Conservation (phyloP, 2,329 filamentous ascomycete genomes). For the Penicillium rolfsii region DNA sequence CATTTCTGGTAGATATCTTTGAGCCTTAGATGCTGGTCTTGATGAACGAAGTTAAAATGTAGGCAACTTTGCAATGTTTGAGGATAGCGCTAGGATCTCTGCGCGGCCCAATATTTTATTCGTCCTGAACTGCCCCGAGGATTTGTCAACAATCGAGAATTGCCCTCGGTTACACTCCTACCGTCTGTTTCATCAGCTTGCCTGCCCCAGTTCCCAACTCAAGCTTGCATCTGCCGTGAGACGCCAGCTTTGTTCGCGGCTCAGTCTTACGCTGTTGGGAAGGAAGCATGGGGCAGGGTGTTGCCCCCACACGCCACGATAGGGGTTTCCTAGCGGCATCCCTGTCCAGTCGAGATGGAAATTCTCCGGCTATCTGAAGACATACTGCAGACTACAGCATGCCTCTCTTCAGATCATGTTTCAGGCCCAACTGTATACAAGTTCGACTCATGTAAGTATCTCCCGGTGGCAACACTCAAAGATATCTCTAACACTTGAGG, state of each 20-base stretch:
- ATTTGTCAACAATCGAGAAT: not conserved
- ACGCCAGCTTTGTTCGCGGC: not conserved
- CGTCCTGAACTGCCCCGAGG: not conserved
- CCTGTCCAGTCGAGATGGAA: conserved; percentile 5
- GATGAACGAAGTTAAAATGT: not conserved
- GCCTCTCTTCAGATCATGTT: conserved; percentile 8
- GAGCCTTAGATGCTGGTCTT: not conserved
- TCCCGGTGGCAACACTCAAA: not conserved
- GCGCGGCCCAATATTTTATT: not conserved
- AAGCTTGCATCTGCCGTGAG: conserved; percentile 4
- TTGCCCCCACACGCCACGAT: not conserved
- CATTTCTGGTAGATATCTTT: not conserved
- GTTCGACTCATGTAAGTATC: not conserved
- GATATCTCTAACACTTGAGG: not conserved
- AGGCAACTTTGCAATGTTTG: not conserved
- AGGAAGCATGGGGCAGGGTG: not conserved
- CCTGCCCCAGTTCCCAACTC: no score
- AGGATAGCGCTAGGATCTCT: not conserved
- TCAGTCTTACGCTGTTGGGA: not conserved
- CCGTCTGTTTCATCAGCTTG: not conserved
- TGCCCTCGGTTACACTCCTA: not conserved
- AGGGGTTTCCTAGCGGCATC: not conserved
- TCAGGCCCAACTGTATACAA: not conserved
- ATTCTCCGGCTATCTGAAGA: conserved; percentile 7
- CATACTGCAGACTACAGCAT: conserved; percentile 3